A percentile compares a stretch with the other conserved stretches of the same genome.
Evolutionary conservation across 768 basidiomycete species (phyloP).

Genomic region (Boletus coccyginus): DNA sequence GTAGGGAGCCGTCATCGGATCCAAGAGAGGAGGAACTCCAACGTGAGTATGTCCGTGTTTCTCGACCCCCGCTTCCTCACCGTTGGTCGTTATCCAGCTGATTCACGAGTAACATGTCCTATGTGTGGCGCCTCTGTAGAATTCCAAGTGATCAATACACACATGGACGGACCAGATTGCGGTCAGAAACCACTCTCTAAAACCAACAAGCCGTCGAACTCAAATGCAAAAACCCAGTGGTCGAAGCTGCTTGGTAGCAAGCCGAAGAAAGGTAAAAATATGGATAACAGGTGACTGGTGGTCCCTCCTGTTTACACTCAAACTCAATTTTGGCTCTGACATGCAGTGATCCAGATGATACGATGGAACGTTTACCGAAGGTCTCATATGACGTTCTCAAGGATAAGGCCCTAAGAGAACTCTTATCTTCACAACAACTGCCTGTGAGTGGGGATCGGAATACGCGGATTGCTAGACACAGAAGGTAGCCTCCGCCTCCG

Average conservation of each 20-base stretch:
- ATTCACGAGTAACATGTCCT: constrained; percentile 53
- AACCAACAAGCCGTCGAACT: constrained; percentile 22
- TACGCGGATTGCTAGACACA: constrained; percentile 54
- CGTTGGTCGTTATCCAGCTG: constrained; percentile 25
- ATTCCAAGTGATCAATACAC: constrained; percentile 52
- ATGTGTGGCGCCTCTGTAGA: constrained; percentile 50
- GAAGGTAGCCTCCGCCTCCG: constrained; percentile 40
- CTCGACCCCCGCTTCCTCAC: neutral
- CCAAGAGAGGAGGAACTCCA: constrained; percentile 29
- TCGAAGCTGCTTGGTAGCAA: constrained; percentile 36
- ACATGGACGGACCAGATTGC: constrained; percentile 61
- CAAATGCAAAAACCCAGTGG: constrained; percentile 39
- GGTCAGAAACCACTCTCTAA: constrained; percentile 21
- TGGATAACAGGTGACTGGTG: constrained; percentile 27
- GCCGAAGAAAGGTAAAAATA: constrained; percentile 42
- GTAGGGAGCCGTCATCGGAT: constrained; percentile 30
- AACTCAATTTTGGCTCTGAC: constrained; percentile 19
- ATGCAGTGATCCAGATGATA: constrained; percentile 31
- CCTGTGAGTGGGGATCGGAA: constrained; percentile 51
- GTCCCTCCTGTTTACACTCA: neutral
- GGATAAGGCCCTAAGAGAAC: constrained; percentile 56
- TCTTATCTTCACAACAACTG: constrained; percentile 50
- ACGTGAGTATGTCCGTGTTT: constrained; percentile 14
- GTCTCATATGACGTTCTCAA: constrained; percentile 63
- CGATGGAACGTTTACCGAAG: constrained; percentile 53